Evolutionary conservation across 345 rosid species (phyloP).

Genomic region (Camelina neglecta): DNA sequence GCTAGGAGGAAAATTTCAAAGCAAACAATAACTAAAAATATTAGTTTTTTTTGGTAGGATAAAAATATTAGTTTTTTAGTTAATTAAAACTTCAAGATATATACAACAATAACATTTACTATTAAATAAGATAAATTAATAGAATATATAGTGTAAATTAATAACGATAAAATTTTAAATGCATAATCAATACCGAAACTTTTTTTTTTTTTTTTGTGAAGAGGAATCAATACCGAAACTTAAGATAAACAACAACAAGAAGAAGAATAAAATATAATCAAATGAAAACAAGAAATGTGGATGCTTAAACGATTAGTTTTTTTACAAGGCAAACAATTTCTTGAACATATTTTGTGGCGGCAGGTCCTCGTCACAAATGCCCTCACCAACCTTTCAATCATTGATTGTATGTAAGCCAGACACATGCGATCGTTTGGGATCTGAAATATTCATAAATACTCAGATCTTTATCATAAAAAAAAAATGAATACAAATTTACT

Average conservation of each 20-base stretch:
- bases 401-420: background rate
- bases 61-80: too few species aligned
- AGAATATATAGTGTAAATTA: background rate
- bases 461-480: background rate
- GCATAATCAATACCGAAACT: background rate
- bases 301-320: background rate
- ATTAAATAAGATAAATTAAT: too few species aligned
- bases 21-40: background rate
- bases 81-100: too few species aligned
- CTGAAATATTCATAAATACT: background rate
- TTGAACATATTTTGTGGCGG: conserved; percentile 3
- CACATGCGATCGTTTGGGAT: background rate
- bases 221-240: background rate
- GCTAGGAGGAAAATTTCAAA: too few species aligned
- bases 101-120: background rate
- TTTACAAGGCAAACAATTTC: background rate
- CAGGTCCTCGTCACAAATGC: conserved; percentile 1
- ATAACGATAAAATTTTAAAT: background rate
- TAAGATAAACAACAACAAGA: background rate
- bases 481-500: background rate
- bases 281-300: background rate
- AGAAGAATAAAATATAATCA: too few species aligned
- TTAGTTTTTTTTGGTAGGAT: too few species aligned
- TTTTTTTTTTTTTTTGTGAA: too few species aligned
- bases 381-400: background rate